Conservation (phyloP, 805 yeast species). For the Isabelozyma heimii region DNA sequence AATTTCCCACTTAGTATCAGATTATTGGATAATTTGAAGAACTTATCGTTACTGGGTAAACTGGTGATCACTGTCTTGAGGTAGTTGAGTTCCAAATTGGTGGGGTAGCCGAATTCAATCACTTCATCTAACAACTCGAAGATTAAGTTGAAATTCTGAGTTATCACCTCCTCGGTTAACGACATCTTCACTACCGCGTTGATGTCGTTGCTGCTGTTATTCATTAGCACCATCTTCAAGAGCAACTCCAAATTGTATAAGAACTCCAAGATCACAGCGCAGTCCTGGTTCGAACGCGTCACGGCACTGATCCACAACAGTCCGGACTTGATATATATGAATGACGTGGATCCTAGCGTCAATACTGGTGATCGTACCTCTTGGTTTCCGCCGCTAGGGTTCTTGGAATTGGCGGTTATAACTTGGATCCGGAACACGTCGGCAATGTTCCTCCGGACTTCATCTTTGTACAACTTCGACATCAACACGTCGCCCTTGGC, state of each 20-base stretch:
- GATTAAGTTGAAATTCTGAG: conserved; percentile 63
- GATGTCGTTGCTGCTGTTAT: conserved; percentile 6
- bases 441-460: conserved; percentile 72
- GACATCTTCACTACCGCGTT: conserved; percentile 4
- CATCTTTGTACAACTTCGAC: conserved; percentile 69
- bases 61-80: conserved; percentile 15
- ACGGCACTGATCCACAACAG: conserved; percentile 82
- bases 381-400: conserved; percentile 10
- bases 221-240: conserved; percentile 32
- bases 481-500: conserved; percentile 81
- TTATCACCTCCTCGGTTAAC: conserved; percentile 41
- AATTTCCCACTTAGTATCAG: background rate
- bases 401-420: conserved; percentile 49
- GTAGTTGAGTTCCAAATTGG: conserved; percentile 50
- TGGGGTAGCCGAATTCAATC: conserved; percentile 77
- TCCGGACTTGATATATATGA: conserved; percentile 65
- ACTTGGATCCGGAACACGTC: conserved; percentile 94
- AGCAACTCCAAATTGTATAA: conserved; percentile 59
- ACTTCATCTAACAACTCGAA: conserved; percentile 79
- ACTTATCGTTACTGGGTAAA: conserved; percentile 13
- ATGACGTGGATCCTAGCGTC: conserved; percentile 91
- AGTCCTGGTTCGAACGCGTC: conserved; percentile 86
- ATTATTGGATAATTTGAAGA: conserved; percentile 13
- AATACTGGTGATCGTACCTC: conserved; percentile 45
- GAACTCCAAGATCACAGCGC: conserved; percentile 76